Evolutionary conservation across 441 rosid genomes (phyloP).

Genomic region (Gossypium lobatum): DNA sequence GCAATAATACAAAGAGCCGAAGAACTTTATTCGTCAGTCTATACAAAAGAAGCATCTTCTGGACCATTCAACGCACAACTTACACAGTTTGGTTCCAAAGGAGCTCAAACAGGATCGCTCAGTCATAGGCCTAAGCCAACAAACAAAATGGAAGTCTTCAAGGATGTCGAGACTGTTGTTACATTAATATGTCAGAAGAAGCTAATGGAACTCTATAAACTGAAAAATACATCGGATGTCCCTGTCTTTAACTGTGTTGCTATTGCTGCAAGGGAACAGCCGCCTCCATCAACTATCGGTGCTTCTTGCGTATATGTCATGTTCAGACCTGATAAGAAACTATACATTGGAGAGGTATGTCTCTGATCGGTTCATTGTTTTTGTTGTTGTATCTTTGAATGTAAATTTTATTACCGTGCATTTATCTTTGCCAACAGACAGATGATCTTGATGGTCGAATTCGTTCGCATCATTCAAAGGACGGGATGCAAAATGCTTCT

Average conservation of each 20-base stretch:
- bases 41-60: constrained; percentile 19
- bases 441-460: constrained; percentile 93
- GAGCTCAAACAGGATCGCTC: constrained; percentile 24
- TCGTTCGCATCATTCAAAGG: constrained; percentile 63
- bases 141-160: constrained; percentile 29
- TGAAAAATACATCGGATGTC: constrained; percentile 27
- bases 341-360: constrained; percentile 88
- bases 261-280: constrained; percentile 73
- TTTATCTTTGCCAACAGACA: constrained; percentile 38
- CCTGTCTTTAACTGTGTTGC: constrained; percentile 39
- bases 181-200: constrained; percentile 47
- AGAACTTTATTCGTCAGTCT: constrained; percentile 58
- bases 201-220: constrained; percentile 38
- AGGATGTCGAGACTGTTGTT: constrained; percentile 44
- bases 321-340: constrained; percentile 67
- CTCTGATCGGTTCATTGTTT: not conserved
- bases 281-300: constrained; percentile 88
- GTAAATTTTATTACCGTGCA: constrained; percentile 3
- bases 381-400: not conserved
- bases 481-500: constrained; percentile 63
- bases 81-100: constrained; percentile 20
- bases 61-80: constrained; percentile 21
- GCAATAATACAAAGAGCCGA: constrained; percentile 73
- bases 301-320: constrained; percentile 86
- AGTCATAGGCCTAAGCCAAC: constrained; percentile 23